Percentiles rank a stretch among this genome's conserved stretches.
Evolutionary conservation across 2,329 filamentous ascomycete genomes (phyloP).

Genomic region (Trichoderma sp.): DNA sequence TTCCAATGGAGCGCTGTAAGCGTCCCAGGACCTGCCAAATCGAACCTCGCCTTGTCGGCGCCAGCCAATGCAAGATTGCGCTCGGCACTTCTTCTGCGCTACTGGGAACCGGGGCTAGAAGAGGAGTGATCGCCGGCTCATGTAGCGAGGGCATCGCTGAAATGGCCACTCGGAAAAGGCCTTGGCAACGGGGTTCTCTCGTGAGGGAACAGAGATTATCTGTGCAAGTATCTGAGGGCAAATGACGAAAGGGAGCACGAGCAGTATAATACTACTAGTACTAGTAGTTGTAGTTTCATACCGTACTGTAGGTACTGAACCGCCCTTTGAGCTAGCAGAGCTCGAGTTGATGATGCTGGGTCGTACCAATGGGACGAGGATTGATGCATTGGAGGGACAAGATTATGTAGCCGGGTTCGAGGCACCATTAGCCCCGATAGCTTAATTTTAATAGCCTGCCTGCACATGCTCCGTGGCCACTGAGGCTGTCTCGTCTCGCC

Average conservation of each 20-base stretch:
- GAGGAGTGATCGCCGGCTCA: constrained; percentile 21
- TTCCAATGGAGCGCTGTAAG: neutral
- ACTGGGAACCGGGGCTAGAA: constrained; percentile 4
- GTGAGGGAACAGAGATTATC: neutral
- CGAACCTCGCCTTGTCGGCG: neutral
- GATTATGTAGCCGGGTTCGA: neutral
- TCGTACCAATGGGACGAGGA: neutral
- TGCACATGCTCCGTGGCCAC: neutral
- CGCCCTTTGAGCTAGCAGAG: neutral
- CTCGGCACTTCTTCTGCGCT: constrained; percentile 1
- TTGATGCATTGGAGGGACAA: neutral
- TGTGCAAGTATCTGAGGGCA: neutral
- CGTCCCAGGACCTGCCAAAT: neutral
- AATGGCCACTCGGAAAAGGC: neutral
- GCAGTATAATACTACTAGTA: too few relatives aligned
- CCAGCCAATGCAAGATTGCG: neutral
- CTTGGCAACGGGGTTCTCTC: neutral
- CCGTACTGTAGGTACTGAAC: neutral
- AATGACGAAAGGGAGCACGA: neutral
- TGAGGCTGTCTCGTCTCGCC: neutral
- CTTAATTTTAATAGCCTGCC: neutral
- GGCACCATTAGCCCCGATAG: neutral
- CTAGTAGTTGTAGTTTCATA: too few relatives aligned
- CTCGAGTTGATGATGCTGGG: neutral
- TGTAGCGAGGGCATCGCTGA: constrained; percentile 2